Conservation (phyloP, 345 rosid species). For the Citrus mangshanensis region DNA sequence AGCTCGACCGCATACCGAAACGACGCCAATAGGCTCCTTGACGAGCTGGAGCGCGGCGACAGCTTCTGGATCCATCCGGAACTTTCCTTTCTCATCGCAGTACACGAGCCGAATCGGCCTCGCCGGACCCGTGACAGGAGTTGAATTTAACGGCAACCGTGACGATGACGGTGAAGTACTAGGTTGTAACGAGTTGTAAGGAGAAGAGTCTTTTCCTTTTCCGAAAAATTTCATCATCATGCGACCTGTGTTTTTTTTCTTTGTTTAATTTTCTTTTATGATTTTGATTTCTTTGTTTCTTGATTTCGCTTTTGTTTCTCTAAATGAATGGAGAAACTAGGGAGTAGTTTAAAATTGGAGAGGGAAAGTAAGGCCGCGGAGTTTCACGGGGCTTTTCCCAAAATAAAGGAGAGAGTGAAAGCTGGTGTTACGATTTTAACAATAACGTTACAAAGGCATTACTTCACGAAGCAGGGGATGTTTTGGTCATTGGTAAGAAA, state of each 20-base stretch:
- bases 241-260: background rate
- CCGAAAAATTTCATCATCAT: conserved; percentile 43
- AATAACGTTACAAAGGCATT: background rate
- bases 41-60: conserved; percentile 92
- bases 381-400: background rate
- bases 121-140: conserved; percentile 86
- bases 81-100: conserved; percentile 92
- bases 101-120: conserved; percentile 86
- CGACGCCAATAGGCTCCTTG: conserved; percentile 92
- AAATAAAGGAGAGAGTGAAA: no score
- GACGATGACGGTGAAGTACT: conserved; percentile 32
- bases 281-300: background rate
- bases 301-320: background rate
- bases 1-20: conserved; percentile 97
- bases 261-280: background rate
- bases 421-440: background rate
- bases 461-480: background rate
- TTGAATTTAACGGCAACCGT: conserved; percentile 4
- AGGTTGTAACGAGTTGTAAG: conserved; percentile 35
- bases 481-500: background rate
- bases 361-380: conserved; percentile 17
- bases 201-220: conserved; percentile 37
- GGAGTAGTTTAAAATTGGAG: conserved; percentile 23
- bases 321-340: background rate
- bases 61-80: conserved; percentile 99